Conservation (phyloP, 495 filamentous ascomycete species). For the Diplogelasinospora grovesii region DNA sequence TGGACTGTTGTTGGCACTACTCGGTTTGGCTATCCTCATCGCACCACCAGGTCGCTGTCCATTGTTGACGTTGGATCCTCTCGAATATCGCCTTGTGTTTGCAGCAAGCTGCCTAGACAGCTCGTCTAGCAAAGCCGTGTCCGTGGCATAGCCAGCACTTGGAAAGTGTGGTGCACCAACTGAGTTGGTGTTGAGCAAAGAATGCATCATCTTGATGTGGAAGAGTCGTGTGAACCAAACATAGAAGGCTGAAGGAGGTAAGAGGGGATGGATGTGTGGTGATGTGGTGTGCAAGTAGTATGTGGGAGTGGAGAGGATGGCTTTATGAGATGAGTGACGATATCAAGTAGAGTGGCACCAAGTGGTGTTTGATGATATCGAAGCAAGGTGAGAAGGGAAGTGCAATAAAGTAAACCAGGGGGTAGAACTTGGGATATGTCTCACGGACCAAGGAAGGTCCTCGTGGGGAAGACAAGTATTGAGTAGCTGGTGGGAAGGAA, state of each 20-base stretch:
- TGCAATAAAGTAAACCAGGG: too few relatives aligned
- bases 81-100: constrained; percentile 35
- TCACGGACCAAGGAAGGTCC: constrained; percentile 6
- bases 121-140: constrained; percentile 32
- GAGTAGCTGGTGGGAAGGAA: constrained; percentile 9
- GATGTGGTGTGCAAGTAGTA: too few relatives aligned
- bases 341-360: neutral
- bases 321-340: neutral
- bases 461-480: neutral
- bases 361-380: neutral
- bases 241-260: neutral
- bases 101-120: constrained; percentile 31
- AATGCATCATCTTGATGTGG: constrained; percentile 26
- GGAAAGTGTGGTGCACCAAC: constrained; percentile 13
- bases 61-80: constrained; percentile 19
- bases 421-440: neutral
- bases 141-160: constrained; percentile 19
- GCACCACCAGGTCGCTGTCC: constrained; percentile 33
- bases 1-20: constrained; percentile 66
- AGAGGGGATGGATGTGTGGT: neutral
- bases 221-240: neutral
- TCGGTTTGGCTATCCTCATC: constrained; percentile 59
- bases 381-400: neutral
- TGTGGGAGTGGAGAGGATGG: too few relatives aligned
- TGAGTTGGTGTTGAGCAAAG: constrained; percentile 21